A percentile compares a stretch with the other conserved stretches of the same genome.
Evolutionary conservation across 1,284 basidiomycete genomes (phyloP).

Genomic region (Stereum hirsutum): DNA sequence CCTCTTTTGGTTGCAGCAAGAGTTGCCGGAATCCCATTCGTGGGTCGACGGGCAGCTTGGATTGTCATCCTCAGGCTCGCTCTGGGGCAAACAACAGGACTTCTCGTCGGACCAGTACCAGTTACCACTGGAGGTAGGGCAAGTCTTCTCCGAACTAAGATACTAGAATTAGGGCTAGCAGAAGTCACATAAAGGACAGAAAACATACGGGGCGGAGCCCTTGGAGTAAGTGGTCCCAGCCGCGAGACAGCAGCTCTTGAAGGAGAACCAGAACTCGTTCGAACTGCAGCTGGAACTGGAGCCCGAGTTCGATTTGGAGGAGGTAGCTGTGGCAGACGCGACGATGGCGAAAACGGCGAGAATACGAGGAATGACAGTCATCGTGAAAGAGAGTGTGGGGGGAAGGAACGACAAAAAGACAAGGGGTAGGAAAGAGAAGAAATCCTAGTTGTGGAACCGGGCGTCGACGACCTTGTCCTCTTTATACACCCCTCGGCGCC

Average conservation of each 20-base stretch:
- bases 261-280: slow-evolving; percentile 12
- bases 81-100: slow-evolving; percentile 9
- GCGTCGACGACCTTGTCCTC: too few relatives aligned
- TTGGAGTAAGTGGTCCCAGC: slow-evolving; percentile 2
- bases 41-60: slow-evolving; percentile 8
- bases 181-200: neutral
- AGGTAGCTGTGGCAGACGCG: slow-evolving; percentile 14
- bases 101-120: slow-evolving; percentile 10
- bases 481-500: too few relatives aligned
- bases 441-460: too few relatives aligned
- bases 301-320: slow-evolving; percentile 18
- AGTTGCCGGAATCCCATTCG: slow-evolving; percentile 3
- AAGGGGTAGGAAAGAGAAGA: neutral
- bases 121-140: slow-evolving; percentile 6
- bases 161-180: neutral
- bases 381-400: slow-evolving; percentile 10
- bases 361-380: slow-evolving; percentile 21
- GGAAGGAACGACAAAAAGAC: slow-evolving; percentile 3
- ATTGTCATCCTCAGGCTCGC: slow-evolving; percentile 4
- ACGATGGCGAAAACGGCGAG: slow-evolving; percentile 18
- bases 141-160: slow-evolving; percentile 8
- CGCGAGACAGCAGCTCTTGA: slow-evolving; percentile 16
- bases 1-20: slow-evolving; percentile 3
- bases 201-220: slow-evolving; percentile 9
- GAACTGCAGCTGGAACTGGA: slow-evolving; percentile 11